Base-by-base conservation (phyloP, 2,329 filamentous ascomycete genomes). In the Diaporthe ilicicola region DNA sequence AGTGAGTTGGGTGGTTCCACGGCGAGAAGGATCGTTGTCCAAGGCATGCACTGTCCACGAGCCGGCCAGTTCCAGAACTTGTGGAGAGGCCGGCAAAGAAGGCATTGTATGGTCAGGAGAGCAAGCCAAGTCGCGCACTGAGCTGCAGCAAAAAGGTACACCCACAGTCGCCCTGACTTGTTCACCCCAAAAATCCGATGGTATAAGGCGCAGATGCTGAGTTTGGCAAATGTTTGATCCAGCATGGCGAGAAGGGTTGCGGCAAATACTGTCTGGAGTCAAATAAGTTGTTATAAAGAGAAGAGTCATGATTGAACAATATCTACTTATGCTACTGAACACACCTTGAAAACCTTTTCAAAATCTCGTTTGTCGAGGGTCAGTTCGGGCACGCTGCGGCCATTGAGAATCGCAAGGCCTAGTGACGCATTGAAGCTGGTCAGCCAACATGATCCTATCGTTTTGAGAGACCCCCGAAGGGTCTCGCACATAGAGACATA, bases 391-490 rank as follows among this genome's bases (percentile, higher is more conserved):
- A 61, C 4, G 1, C 2, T 32, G 56, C 39, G 56, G n/a, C 56
- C 56, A n/a, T 46, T 29, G 12, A 44, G 19, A 10, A 27, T 4
- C 10, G 13, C 24, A 13, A 61, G 37, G 27, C 37, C 55, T 61
- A 3, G 4, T 32, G 5, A 44, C 1, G 17, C 4, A n/a, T 13
- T n/a, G n/a, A 10, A 61, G 37, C 37, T 19, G 9, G 5, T 22
- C 15, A n/a, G 17, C 8, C 37, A 44, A 19, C 0, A 22, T 22
- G 0, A 12, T 29, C 24, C 2, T 46, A 9, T 1, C 24, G 5
- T 22, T 1, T 29, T 19, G 9, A 1, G 0, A 29, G 1, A 22
- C 1, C 13, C 0, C 2, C 2, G 19, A 34, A 15, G 7, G 24
- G 1, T 13, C 1, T 46, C 1, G 12, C 9, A 2, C 4, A 32